Conservation (phyloP, 1,139 yeast species). For the Candida sp. region DNA sequence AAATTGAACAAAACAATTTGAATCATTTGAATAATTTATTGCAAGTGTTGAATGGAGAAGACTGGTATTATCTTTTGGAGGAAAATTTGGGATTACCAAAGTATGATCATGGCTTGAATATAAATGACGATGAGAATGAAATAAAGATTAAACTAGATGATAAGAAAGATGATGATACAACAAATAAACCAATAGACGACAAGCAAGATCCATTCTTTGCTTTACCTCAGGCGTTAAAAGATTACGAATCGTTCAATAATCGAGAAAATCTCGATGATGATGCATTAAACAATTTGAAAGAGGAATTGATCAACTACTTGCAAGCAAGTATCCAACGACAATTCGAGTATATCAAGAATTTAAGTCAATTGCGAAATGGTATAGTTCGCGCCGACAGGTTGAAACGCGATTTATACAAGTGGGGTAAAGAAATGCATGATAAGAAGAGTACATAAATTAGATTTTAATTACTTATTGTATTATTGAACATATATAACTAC, state of each 20-base stretch:
- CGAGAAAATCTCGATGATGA: conserved; percentile 23
- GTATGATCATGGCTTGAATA: conserved; percentile 62
- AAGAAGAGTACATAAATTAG: conserved; percentile 34
- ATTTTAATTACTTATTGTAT: not conserved
- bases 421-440: conserved; percentile 88
- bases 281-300: conserved; percentile 28
- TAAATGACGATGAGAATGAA: conserved; percentile 16
- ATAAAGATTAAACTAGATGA: conserved; percentile 3
- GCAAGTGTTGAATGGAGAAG: conserved; percentile 83
- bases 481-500: not conserved
- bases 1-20: conserved; percentile 74
- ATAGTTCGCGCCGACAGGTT: conserved; percentile 75
- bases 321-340: conserved; percentile 72
- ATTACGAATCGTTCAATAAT: conserved; percentile 33
- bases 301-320: conserved; percentile 40
- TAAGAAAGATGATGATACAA: conserved; percentile 16
- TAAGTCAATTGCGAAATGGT: conserved; percentile 68
- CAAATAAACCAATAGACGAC: conserved; percentile 44
- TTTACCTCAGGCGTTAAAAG: conserved; percentile 31
- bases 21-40: conserved; percentile 67
- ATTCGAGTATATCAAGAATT: conserved; percentile 82
- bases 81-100: conserved; percentile 62
- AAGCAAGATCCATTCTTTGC: conserved; percentile 37
- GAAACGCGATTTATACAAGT: conserved; percentile 62
- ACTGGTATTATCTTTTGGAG: conserved; percentile 64